Conservation (phyloP, 2,329 filamentous ascomycete genomes). For the Tolypocladium amazonense region DNA sequence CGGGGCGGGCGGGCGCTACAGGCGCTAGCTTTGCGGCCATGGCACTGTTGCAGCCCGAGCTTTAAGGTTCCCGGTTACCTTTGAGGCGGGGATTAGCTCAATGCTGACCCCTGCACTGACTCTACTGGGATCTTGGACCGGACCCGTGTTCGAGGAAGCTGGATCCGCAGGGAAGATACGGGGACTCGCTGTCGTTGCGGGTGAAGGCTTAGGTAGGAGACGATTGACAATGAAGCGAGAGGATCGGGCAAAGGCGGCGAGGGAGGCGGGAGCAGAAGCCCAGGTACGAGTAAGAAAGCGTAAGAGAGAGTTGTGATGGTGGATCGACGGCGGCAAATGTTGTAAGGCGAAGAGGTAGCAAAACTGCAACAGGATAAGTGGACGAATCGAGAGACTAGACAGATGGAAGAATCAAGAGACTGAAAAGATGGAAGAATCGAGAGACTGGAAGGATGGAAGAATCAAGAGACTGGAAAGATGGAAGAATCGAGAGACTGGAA, state of each 20-base stretch:
- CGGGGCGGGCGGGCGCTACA: slow-evolving; percentile 5
- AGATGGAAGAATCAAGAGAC: too few relatives aligned
- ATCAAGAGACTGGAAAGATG: too few relatives aligned
- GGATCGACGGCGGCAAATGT: background rate
- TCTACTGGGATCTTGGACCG: background rate
- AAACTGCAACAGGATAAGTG: background rate
- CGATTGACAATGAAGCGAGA: background rate
- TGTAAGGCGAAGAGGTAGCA: background rate
- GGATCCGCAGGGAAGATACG: background rate
- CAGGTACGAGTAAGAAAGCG: background rate
- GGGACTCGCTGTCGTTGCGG: background rate
- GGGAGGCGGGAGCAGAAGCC: background rate
- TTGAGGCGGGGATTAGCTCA: too few relatives aligned
- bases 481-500: background rate
- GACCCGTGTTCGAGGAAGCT: background rate
- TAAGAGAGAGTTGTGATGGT: background rate
- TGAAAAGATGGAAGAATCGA: too few relatives aligned
- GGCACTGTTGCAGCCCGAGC: too few relatives aligned
- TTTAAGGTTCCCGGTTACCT: background rate
- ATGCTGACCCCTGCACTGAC: background rate
- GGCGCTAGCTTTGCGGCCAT: background rate
- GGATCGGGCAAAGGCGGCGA: background rate
- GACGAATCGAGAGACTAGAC: too few relatives aligned
- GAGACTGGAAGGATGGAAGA: too few relatives aligned
- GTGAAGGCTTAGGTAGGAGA: background rate